Evolutionary conservation across 345 rosid genomes (phyloP).

Genomic region (Durio zibethinus): DNA sequence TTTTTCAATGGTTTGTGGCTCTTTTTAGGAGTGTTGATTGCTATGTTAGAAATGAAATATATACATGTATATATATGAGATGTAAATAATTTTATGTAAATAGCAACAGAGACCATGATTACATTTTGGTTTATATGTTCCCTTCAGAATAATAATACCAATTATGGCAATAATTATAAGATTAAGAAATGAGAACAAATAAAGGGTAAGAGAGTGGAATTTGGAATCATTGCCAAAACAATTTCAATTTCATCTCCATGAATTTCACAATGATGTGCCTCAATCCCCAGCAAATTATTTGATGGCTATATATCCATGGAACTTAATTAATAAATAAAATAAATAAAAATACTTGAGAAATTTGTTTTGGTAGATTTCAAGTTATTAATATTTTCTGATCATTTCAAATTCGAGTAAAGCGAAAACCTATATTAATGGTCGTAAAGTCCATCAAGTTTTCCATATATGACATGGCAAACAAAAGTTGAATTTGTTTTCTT

Average conservation of each 20-base stretch:
- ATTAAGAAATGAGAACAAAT: slow-evolving; percentile 38
- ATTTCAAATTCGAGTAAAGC: no score
- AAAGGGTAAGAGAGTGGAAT: slow-evolving; percentile 31
- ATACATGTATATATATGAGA: background rate
- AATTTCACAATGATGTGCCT: slow-evolving; percentile 21
- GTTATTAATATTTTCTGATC: background rate
- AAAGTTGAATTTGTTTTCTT: slow-evolving; percentile 7
- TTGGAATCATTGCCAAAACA: slow-evolving; percentile 33
- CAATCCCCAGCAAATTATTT: slow-evolving; percentile 9
- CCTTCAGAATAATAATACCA: slow-evolving; percentile 53
- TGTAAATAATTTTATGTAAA: slow-evolving; percentile 20
- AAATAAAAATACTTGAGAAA: no score
- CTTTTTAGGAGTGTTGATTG: slow-evolving; percentile 30
- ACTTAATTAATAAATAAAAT: no score
- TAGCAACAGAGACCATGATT: slow-evolving; percentile 45
- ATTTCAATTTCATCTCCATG: background rate
- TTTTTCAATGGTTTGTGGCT: slow-evolving; percentile 33
- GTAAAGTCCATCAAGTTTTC: background rate
- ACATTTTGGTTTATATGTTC: slow-evolving; percentile 61
- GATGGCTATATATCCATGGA: no score
- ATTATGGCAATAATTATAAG: slow-evolving; percentile 52
- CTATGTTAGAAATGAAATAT: slow-evolving; percentile 15
- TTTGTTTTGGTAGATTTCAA: no score
- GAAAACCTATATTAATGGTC: background rate
- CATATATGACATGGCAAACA: background rate